phyloP scores from a whole-genome alignment of 805 yeast species.

The Brettanomyces bruxellensis region DNA sequence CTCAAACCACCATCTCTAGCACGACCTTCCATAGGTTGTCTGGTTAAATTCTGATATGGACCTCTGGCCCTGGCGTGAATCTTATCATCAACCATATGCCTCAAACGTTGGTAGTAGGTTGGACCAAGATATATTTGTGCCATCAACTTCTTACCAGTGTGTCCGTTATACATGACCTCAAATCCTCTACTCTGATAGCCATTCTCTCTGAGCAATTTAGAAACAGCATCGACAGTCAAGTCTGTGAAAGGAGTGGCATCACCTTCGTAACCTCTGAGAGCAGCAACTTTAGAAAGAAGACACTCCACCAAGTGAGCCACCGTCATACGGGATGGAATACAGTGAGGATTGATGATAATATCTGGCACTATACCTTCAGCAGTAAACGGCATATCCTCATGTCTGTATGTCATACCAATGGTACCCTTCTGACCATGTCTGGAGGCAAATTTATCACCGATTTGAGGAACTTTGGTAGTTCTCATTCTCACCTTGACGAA shows the following conservation, averaged over 20 bases:
- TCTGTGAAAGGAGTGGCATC: conserved; percentile 99
- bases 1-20: conserved; percentile 98
- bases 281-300: conserved; percentile 88
- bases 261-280: conserved; percentile 94
- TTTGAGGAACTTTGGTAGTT: conserved; percentile 96
- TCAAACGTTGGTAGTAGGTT: conserved; percentile 94
- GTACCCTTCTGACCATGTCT: conserved; percentile 99
- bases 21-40: conserved; percentile 99
- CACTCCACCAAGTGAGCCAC: conserved; percentile 99
- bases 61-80: conserved; percentile 99
- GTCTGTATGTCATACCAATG: conserved; percentile 96
- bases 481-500: conserved; percentile 98
- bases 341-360: conserved; percentile 95
- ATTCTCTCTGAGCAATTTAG: conserved; percentile 83
- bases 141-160: conserved; percentile 95
- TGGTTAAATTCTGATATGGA: conserved; percentile 93
- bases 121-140: conserved; percentile 99
- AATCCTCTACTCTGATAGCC: conserved; percentile 98
- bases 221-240: conserved; percentile 95
- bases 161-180: conserved; percentile 98
- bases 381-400: conserved; percentile 98
- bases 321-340: conserved; percentile 99
- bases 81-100: conserved; percentile 99
- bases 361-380: conserved; percentile 96
- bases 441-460: conserved; percentile 98